These are phyloP conservation scores for Atalantia buxifolia DNA, from an alignment of 345 rosid genomes.

Conservation along the genomic window DNA sequence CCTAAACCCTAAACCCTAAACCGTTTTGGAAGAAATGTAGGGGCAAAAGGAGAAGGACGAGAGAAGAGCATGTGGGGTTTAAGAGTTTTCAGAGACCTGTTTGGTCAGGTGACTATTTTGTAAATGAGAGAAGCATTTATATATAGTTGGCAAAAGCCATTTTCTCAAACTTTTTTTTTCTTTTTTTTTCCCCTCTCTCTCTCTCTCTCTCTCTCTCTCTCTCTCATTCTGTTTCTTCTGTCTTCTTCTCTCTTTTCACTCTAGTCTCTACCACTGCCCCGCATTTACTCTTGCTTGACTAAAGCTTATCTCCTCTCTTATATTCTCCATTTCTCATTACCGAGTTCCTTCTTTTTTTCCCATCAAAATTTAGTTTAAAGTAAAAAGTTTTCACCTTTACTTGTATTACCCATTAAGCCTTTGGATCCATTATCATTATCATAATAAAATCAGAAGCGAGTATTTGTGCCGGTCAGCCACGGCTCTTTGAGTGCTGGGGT, in stretches of 20 bases:
- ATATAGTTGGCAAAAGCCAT: neutral
- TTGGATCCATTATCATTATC: conserved; percentile 2
- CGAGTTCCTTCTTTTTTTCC: neutral
- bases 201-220: no score
- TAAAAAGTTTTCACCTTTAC: neutral
- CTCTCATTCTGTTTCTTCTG: neutral
- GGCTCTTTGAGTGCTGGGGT: neutral
- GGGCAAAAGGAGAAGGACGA: neutral
- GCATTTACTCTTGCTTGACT: neutral
- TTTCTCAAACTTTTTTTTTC: neutral
- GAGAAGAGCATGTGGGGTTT: neutral
- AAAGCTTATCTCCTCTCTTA: neutral
- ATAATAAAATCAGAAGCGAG: neutral
- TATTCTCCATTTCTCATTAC: conserved; percentile 9
- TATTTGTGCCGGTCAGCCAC: neutral
- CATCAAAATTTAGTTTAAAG: neutral
- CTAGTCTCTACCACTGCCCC: neutral
- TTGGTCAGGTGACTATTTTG: neutral
- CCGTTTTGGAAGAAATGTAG: neutral
- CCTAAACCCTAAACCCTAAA: no score
- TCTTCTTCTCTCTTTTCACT: neutral
- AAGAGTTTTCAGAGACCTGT: neutral
- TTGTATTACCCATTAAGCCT: neutral
- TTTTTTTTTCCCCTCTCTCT: neutral
- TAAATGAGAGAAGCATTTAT: neutral